Conservation (phyloP, 2,329 filamentous ascomycete species). For the Arachnomyces sp. region DNA sequence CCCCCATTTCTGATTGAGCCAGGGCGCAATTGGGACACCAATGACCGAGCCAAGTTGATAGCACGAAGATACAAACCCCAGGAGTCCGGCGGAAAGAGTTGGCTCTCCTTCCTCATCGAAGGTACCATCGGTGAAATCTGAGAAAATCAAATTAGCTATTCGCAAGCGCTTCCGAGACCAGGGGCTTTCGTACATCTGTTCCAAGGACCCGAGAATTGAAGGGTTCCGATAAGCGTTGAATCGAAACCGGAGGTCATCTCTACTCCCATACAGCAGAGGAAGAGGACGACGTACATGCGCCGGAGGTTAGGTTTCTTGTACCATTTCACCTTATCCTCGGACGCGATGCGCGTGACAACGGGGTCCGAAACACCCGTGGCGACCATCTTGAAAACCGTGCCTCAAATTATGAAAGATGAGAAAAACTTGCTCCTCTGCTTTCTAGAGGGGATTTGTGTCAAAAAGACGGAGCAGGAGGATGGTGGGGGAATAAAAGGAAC, state of each 20-base stretch:
- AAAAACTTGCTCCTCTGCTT: background rate
- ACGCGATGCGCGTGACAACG: constrained; percentile 2
- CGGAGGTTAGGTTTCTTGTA: constrained; percentile 53
- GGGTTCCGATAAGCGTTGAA: constrained; percentile 41
- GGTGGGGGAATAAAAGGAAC: background rate
- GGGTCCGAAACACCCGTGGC: constrained; percentile 1
- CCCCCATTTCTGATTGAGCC: constrained; percentile 48
- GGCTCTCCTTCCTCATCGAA: constrained; percentile 14
- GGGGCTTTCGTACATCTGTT: constrained; percentile 25
- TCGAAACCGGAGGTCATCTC: constrained; percentile 56
- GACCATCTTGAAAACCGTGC: background rate
- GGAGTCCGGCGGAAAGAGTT: constrained; percentile 15
- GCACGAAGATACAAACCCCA: constrained; percentile 49
- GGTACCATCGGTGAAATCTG: constrained; percentile 15
- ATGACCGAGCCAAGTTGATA: constrained; percentile 54
- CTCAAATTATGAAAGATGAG: background rate
- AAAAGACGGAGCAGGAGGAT: constrained; percentile 1
- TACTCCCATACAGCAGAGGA: constrained; percentile 54
- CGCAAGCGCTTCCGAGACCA: constrained; percentile 2
- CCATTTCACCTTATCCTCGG: constrained; percentile 28
- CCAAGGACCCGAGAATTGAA: constrained; percentile 34
- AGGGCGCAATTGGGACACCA: constrained; percentile 50
- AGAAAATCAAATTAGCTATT: constrained; percentile 13
- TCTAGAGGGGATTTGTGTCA: background rate
- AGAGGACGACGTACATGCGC: constrained; percentile 48